Evolutionary conservation across 805 yeast species (phyloP).

Genomic region (Metschnikowia picachoensis): DNA sequence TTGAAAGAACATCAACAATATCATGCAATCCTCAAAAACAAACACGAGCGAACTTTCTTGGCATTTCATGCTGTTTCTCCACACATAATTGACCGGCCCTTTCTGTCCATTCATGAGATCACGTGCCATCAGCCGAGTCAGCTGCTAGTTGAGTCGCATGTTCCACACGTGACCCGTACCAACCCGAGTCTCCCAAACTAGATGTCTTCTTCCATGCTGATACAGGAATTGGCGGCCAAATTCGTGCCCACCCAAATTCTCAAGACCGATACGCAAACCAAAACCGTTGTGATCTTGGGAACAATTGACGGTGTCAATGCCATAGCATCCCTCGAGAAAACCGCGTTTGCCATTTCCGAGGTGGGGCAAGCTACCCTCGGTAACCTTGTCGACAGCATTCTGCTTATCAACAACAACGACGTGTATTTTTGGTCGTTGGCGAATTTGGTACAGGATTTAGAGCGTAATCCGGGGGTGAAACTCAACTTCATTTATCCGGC

Average conservation of each 20-base stretch:
- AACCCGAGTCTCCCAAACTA: neutral
- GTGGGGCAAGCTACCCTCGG: constrained; percentile 17
- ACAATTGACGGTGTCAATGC: constrained; percentile 57
- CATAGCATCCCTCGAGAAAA: constrained; percentile 67
- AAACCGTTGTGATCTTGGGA: constrained; percentile 67
- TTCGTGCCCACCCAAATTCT: constrained; percentile 35
- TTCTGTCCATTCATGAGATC: too few species aligned
- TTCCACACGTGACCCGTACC: neutral
- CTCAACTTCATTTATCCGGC: constrained; percentile 85
- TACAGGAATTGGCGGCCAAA: constrained; percentile 3
- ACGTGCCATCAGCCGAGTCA: too few species aligned
- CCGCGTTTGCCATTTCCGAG: constrained; percentile 45
- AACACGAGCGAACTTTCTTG: too few species aligned
- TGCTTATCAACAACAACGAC: constrained; percentile 64
- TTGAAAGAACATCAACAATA: too few species aligned
- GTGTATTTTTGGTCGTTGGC: constrained; percentile 80
- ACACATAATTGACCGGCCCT: too few species aligned
- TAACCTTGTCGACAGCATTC: constrained; percentile 16
- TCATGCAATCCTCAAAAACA: too few species aligned
- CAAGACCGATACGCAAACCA: constrained; percentile 60
- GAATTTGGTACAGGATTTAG: constrained; percentile 44
- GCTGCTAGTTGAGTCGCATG: neutral
- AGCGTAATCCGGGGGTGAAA: constrained; percentile 56
- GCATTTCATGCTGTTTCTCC: too few species aligned
- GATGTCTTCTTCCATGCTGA: neutral